Evolutionary conservation across 2,329 filamentous ascomycete genomes (phyloP).

Genomic region (Aspergillus uvarum): DNA sequence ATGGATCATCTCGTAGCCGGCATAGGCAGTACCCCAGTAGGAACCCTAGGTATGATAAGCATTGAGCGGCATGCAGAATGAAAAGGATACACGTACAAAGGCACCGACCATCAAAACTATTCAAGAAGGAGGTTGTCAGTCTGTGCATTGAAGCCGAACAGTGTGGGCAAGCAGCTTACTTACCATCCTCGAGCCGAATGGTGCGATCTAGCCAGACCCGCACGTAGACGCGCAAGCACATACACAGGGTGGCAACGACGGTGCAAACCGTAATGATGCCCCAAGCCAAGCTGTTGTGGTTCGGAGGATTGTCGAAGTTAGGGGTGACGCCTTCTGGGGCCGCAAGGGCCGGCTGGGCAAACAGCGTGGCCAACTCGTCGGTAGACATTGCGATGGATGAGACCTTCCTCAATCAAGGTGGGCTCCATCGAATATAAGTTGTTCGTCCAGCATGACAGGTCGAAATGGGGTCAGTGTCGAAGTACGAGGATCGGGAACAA

Average conservation of each 20-base stretch:
- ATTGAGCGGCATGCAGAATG: background rate
- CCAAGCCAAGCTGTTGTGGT: constrained; percentile 21
- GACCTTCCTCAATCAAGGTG: background rate
- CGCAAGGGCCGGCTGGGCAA: constrained; percentile 17
- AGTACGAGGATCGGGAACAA: background rate
- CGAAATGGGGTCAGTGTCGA: background rate
- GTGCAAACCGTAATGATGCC: constrained; percentile 22
- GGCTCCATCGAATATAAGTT: background rate
- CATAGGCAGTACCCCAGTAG: constrained; percentile 24
- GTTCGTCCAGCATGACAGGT: background rate
- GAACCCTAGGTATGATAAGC: constrained; percentile 13
- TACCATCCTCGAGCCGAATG: constrained; percentile 23
- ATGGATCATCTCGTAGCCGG: constrained; percentile 16
- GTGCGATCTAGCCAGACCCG: constrained; percentile 19
- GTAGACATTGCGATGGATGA: constrained; percentile 2
- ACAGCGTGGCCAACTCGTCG: constrained; percentile 2
- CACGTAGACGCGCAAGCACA: constrained; percentile 18
- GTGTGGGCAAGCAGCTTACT: background rate
- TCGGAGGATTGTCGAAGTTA: constrained; percentile 24
- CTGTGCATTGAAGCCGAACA: background rate
- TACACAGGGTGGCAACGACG: constrained; percentile 19
- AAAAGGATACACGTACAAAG: constrained; percentile 1
- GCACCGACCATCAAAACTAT: constrained; percentile 12
- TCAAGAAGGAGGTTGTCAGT: background rate
- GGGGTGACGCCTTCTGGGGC: constrained; percentile 21